Base-by-base conservation (phyloP, 768 basidiomycete species). In the Mrakia frigida region DNA sequence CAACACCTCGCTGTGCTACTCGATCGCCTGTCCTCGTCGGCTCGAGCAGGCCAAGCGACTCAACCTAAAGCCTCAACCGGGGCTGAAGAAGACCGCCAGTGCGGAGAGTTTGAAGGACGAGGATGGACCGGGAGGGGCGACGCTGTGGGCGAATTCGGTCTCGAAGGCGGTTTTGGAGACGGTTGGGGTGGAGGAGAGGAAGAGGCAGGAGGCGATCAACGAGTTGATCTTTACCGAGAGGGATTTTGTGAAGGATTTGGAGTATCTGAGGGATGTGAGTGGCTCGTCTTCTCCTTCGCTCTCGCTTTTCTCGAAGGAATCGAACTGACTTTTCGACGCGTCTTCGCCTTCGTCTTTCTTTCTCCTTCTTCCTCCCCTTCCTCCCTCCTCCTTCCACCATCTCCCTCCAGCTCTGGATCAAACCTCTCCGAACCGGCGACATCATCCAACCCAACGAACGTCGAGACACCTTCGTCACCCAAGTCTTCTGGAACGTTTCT, bases 401-500 rank as follows among this genome's bases (percentile, higher is more conserved):
- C n/a, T n/a, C 50, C 25, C 43, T 75, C 70, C 76, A 96, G 94
- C 86, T 87, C 73, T 99, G 97, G 97, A 88, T 97, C 73, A 91
- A 91, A 77, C 92, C 91, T 2, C 86, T 98, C 37, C 89, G 90
- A 80, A 89, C 90, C 69, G 88, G 80, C 53, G 82, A 82, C 28
- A 87, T 92, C 77, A 88, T 94, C 82, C 90, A 98, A 70, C 90
- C 94, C 2, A 85, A 87, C 46, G 86, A 87, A 0, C 87, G 92
- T 68, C 88, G 92, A 28, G 89, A 89, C 31, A 91, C 92, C 80
- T 97, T 99, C 83, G 86, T 98, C 43, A 87, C 89, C 37, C 95
- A 97, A 81, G 94, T 98, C 63, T 98, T 99, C 84, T 98, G 97
- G 97, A 99, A 99, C 82, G 87, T 98, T 31, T 88, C 90, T 79